Conservation (phyloP, 2,329 filamentous ascomycete genomes). For the Apiospora marii region DNA sequence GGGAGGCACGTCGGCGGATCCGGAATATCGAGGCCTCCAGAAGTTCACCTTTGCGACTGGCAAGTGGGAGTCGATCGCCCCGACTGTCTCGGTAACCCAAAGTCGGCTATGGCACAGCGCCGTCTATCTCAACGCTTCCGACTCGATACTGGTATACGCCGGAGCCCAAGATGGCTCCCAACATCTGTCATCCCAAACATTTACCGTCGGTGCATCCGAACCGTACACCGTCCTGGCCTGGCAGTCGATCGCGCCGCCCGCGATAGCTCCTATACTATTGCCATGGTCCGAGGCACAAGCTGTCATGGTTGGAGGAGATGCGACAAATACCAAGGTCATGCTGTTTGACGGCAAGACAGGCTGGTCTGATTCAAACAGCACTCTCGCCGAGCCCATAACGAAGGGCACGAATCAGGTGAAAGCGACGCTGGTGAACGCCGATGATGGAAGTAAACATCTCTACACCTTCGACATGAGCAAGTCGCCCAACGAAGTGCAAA, state of each 20-base stretch:
- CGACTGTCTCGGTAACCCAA: constrained; percentile 61
- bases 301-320: constrained; percentile 76
- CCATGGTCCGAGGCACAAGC: constrained; percentile 76
- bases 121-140: constrained; percentile 73
- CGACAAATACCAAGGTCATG: constrained; percentile 72
- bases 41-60: constrained; percentile 63
- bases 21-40: constrained; percentile 78
- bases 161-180: constrained; percentile 70
- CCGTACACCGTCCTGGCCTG: constrained; percentile 71
- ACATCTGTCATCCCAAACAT: constrained; percentile 74
- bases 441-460: constrained; percentile 80
- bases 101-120: constrained; percentile 79
- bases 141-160: constrained; percentile 81
- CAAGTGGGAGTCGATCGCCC: constrained; percentile 58
- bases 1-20: constrained; percentile 69
- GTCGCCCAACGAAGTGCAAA: constrained; percentile 77
- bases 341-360: constrained; percentile 69
- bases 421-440: constrained; percentile 71
- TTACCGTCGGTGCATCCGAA: constrained; percentile 70
- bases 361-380: constrained; percentile 74
- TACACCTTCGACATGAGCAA: constrained; percentile 79
- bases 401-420: constrained; percentile 65
- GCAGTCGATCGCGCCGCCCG: constrained; percentile 66
- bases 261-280: constrained; percentile 74
- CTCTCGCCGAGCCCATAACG: constrained; percentile 66